phyloP scores from a whole-genome alignment of 306 rosid genomes.

The Quercus rubra region DNA sequence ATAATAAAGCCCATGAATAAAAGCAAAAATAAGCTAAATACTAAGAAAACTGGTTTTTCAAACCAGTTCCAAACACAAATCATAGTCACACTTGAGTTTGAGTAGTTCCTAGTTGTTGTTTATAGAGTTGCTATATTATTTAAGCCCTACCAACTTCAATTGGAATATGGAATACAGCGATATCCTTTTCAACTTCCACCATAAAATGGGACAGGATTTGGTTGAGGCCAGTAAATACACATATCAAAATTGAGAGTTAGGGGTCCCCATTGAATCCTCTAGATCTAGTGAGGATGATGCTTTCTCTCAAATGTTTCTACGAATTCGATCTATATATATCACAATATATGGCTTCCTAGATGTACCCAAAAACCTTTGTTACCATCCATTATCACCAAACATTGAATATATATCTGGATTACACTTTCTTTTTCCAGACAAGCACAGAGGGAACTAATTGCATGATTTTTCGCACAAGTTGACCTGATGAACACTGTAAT shows the following conservation, averaged over 20 bases:
- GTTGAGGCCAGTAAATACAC: slow-evolving; percentile 14
- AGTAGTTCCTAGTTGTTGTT: too few relatives aligned
- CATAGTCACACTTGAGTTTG: neutral
- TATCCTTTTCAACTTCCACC: slow-evolving; percentile 15
- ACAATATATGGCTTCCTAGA: neutral
- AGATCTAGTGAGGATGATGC: neutral
- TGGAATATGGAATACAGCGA: slow-evolving; percentile 51
- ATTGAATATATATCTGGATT: too few relatives aligned
- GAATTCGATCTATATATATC: neutral
- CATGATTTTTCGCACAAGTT: too few relatives aligned
- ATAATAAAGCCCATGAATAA: too few relatives aligned
- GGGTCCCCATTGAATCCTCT: slow-evolving; percentile 2
- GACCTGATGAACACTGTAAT: too few relatives aligned
- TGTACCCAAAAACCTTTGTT: neutral
- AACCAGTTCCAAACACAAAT: too few relatives aligned
- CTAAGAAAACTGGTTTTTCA: too few relatives aligned
- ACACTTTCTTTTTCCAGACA: too few relatives aligned
- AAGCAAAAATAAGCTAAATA: too few relatives aligned
- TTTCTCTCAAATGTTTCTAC: neutral
- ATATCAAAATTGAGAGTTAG: neutral
- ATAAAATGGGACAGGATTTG: neutral
- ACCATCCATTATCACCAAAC: neutral
- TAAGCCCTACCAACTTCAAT: neutral
- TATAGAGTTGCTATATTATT: neutral
- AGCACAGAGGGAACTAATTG: too few relatives aligned